Evolutionary conservation across 129 eudicot genomes (phyloP).

Genomic region (Chrysanthemum makinoi): DNA sequence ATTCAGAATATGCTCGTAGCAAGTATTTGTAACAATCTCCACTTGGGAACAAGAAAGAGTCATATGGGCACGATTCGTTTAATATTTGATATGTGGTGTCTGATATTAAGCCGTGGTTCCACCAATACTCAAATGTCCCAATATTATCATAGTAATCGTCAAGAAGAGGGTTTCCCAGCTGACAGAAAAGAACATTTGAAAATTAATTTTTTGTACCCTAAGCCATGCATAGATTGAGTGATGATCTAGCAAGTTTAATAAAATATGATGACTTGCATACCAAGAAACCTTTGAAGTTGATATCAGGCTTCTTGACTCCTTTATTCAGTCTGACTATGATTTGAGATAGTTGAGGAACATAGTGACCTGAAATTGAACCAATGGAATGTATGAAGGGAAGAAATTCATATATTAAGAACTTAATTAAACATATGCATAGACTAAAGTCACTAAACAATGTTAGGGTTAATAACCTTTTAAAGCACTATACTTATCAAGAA

Average conservation of each 20-base stretch:
- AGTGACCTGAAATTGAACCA: conserved; percentile 45
- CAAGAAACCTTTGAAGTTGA: conserved; percentile 69
- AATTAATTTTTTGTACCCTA: neutral
- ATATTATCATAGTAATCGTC: conserved; percentile 55
- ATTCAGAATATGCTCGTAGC: conserved; percentile 47
- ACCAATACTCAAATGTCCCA: conserved; percentile 69
- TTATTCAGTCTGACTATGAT: conserved; percentile 48
- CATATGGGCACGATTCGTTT: conserved; percentile 51
- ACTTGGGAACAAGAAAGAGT: conserved; percentile 57
- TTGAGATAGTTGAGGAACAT: conserved; percentile 60
- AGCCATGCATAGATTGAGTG: neutral
- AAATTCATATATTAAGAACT: no score
- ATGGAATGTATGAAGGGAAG: no score
- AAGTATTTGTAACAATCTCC: conserved; percentile 45
- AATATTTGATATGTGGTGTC: conserved; percentile 50
- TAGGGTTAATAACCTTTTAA: no score
- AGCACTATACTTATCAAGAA: no score
- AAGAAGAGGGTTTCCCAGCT: conserved; percentile 66
- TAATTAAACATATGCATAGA: no score
- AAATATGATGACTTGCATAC: conserved; percentile 28
- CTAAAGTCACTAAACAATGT: no score
- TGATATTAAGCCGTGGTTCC: conserved; percentile 66
- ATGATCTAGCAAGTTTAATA: neutral
- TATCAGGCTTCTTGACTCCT: conserved; percentile 40
- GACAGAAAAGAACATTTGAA: neutral